These are phyloP conservation scores for Pyrenopolyporus hunteri DNA, from an alignment of 495 filamentous ascomycete species.

Conservation along the genomic window DNA sequence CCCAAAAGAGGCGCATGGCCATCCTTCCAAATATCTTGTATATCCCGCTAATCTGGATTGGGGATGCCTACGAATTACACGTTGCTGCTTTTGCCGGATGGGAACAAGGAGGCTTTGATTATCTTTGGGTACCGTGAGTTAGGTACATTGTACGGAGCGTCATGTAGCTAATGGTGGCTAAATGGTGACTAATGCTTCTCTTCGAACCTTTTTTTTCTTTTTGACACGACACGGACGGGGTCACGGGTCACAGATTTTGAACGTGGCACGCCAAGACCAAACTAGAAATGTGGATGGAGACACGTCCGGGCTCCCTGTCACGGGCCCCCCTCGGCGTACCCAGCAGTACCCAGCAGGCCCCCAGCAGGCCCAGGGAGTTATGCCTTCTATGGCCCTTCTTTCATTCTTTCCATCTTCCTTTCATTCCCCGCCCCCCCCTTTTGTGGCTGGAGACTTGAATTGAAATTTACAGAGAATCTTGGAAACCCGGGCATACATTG, in stretches of 20 bases:
- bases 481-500: too few species aligned
- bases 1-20: constrained; percentile 5
- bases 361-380: too few species aligned
- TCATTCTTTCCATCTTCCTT: constrained; percentile 27
- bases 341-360: too few species aligned
- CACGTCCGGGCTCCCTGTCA: constrained; percentile 31
- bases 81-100: constrained; percentile 31
- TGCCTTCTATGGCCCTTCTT: constrained; percentile 33
- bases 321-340: constrained; percentile 34
- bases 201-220: constrained; percentile 31
- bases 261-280: constrained; percentile 38
- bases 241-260: constrained; percentile 34
- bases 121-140: constrained; percentile 17
- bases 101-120: constrained; percentile 8
- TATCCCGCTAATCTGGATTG: constrained; percentile 19
- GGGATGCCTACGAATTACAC: constrained; percentile 9
- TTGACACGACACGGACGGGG: constrained; percentile 34
- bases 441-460: constrained; percentile 35
- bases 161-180: not conserved
- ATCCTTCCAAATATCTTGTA: constrained; percentile 1
- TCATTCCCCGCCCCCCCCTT: constrained; percentile 31
- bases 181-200: constrained; percentile 17
- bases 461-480: constrained; percentile 20
- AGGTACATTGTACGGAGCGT: not conserved
- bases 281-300: constrained; percentile 34